These are phyloP conservation scores for Solanum tarijense DNA, from an alignment of 257 asterid species.

Conservation along the genomic window DNA sequence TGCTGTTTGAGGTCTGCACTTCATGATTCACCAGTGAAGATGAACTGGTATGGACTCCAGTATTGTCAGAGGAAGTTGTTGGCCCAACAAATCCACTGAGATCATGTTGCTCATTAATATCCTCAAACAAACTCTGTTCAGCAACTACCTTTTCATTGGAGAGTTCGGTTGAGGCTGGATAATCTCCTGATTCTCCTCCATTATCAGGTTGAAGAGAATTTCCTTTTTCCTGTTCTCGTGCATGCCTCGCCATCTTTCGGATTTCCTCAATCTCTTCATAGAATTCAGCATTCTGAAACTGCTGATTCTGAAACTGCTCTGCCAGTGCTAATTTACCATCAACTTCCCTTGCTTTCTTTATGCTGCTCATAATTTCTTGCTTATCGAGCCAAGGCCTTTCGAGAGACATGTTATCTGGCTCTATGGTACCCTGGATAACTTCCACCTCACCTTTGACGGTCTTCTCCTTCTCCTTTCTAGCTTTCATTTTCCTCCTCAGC, in stretches of 20 bases:
- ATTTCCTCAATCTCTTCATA: conserved; percentile 49
- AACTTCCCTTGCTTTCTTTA: conserved; percentile 36
- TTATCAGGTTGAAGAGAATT: conserved; percentile 9
- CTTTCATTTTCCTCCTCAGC: conserved; percentile 61
- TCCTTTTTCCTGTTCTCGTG: conserved; percentile 51
- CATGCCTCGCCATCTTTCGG: conserved; percentile 61
- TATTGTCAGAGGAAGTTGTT: conserved; percentile 8
- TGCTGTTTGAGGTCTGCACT: conserved; percentile 1
- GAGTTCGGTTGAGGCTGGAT: conserved; percentile 10
- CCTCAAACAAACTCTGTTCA: background rate
- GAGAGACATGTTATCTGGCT: conserved; percentile 20
- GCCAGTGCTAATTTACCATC: conserved; percentile 6
- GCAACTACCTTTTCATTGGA: conserved; percentile 6
- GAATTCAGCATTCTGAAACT: conserved; percentile 18
- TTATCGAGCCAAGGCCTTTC: conserved; percentile 67
- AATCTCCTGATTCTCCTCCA: conserved; percentile 27
- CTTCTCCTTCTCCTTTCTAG: conserved; percentile 44
- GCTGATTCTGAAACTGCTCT: conserved; percentile 15
- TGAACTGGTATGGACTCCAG: conserved; percentile 11
- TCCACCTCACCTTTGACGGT: conserved; percentile 48
- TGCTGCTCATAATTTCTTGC: conserved; percentile 42
- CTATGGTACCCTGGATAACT: conserved; percentile 34
- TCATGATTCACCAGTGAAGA: conserved; percentile 14
- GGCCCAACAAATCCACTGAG: conserved; percentile 15
- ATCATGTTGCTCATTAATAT: conserved; percentile 13